These are phyloP conservation scores for Endocalyx cinctus DNA, from an alignment of 2,329 filamentous ascomycete genomes.

Conservation along the genomic window DNA sequence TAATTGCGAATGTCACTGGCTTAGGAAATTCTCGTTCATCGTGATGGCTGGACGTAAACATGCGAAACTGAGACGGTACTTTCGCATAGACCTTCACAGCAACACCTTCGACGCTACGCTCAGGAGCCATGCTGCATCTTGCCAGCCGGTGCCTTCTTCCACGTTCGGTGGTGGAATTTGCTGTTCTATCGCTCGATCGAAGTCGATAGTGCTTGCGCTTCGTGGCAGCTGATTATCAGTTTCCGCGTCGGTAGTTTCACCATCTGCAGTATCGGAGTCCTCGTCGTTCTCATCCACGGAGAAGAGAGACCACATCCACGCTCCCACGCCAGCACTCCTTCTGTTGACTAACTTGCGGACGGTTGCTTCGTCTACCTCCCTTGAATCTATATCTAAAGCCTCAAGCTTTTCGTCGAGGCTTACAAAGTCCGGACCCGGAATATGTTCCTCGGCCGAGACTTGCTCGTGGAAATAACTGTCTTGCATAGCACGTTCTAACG, in stretches of 20 bases:
- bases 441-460: conserved; percentile 18
- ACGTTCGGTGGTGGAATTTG: conserved; percentile 44
- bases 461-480: conserved; percentile 40
- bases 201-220: conserved; percentile 35
- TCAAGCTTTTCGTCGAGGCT: conserved; percentile 57
- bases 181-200: conserved; percentile 38
- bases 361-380: conserved; percentile 53
- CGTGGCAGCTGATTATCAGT: conserved; percentile 31
- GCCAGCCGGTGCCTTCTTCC: conserved; percentile 56
- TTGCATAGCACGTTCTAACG: conserved; percentile 33
- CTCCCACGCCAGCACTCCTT: conserved; percentile 46
- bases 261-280: conserved; percentile 36
- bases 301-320: conserved; percentile 63
- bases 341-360: conserved; percentile 53
- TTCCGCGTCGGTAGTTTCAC: conserved; percentile 30
- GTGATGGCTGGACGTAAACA: no score
- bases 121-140: conserved; percentile 64
- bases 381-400: conserved; percentile 46
- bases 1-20: no score
- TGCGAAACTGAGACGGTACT: no score
- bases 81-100: no score
- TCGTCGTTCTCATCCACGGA: conserved; percentile 58
- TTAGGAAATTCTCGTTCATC: no score
- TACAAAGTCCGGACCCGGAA: conserved; percentile 57
- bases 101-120: conserved; percentile 60